These are phyloP conservation scores for Volvariella surrecta DNA, from an alignment of 1,284 basidiomycete genomes.

Conservation along the genomic window DNA sequence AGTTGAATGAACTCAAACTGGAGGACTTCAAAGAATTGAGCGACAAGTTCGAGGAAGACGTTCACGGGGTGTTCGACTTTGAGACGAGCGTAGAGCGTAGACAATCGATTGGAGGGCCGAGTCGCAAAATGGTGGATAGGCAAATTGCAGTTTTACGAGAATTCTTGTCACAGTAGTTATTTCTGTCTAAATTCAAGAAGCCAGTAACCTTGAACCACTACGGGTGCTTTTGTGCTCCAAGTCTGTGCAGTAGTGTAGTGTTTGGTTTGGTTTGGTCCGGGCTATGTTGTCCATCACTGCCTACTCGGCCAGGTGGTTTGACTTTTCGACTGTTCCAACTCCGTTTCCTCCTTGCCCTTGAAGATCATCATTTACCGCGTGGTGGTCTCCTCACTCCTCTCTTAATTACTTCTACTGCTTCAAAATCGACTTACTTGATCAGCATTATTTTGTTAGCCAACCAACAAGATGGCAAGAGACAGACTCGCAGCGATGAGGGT, in stretches of 20 bases:
- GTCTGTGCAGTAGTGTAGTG: no score
- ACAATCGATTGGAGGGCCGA: slow-evolving; percentile 89
- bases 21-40: slow-evolving; percentile 75
- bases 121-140: slow-evolving; percentile 75
- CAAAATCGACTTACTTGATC: neutral
- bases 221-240: no score
- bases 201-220: neutral
- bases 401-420: neutral
- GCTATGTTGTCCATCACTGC: neutral
- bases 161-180: slow-evolving; percentile 25
- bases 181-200: no score
- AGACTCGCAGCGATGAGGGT: slow-evolving; percentile 80
- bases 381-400: neutral
- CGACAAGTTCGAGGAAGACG: slow-evolving; percentile 77
- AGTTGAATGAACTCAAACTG: slow-evolving; percentile 76
- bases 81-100: slow-evolving; percentile 94
- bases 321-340: slow-evolving; percentile 1
- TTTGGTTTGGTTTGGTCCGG: slow-evolving; percentile 6
- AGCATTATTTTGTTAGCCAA: neutral
- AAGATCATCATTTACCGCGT: neutral
- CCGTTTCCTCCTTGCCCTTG: neutral
- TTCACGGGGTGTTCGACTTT: slow-evolving; percentile 78
- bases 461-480: slow-evolving; percentile 59
- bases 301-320: neutral
- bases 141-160: slow-evolving; percentile 71